Base-by-base conservation (phyloP, 2,329 filamentous ascomycete genomes). In the Venturia pyrina region DNA sequence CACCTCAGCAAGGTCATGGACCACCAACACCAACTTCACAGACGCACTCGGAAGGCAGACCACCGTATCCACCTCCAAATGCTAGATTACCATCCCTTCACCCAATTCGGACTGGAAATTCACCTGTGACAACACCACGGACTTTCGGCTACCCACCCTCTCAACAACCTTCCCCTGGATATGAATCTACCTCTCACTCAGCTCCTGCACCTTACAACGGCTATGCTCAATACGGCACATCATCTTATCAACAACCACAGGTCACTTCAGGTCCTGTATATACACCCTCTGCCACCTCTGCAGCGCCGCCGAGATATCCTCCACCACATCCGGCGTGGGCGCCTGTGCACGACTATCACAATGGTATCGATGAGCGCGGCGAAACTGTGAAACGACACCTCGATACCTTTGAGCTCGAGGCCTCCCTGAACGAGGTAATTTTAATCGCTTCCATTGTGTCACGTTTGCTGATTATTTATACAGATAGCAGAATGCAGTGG, bases 301-400 rank as follows among this genome's bases (percentile, higher is more conserved):
- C 50, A 3, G 21, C 50, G 21, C 63, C 63, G 8, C 4, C 41
- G 37, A 43, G 37, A 34, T 65, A 65, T 28, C 48, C 50, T 61
- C 41, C 19, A 43, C 13, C 63, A 28, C 41, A 28, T 24, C 40
- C 37, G n/a, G 32, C 53, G 19, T 59, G 28, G 32, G 13, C 53
- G 11, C 32, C 53, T 19, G 24, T 3, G 5, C 53, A 59, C 32
- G 53, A 59, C 15, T 59, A 59, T 59, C 53, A 59, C 17, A 59
- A 59, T 59, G 32, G 53, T 17, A 37, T 37, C 53, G 53, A 64
- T 53, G 62, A 50, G 44, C 62, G 77, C 67, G 79, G 79, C 37
- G 78, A 81, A 62, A 80, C 76, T 13, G 82, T 87, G n/a, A 88
- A 88, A 72, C 80, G 85, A 48, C 85, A 88, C 73, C 75, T 88